phyloP scores from a whole-genome alignment of 2,329 filamentous ascomycete species.

The Aspergillus pseudotamarii region DNA sequence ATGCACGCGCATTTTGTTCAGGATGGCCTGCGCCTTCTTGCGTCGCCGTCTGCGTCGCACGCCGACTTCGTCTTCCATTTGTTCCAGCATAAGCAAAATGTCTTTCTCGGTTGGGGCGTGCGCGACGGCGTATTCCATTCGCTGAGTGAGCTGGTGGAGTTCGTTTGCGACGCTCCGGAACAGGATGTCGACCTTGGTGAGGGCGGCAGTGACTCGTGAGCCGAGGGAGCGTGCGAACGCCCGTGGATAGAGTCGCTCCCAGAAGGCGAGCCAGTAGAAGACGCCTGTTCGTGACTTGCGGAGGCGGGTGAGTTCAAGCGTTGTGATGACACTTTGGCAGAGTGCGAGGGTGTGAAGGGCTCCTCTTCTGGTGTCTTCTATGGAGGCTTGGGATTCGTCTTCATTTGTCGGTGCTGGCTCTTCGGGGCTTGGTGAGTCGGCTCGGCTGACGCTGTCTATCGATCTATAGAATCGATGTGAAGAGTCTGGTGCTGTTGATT shows the following conservation, averaged over 20 bases:
- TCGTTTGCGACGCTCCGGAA: constrained; percentile 30
- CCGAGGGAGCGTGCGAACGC: constrained; percentile 20
- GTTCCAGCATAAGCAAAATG: constrained; percentile 25
- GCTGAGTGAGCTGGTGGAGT: constrained; percentile 27
- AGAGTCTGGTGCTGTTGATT: constrained; percentile 1
- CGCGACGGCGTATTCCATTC: constrained; percentile 21
- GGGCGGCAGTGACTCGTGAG: constrained; percentile 17
- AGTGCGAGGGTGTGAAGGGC: constrained; percentile 28
- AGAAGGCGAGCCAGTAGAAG: constrained; percentile 32
- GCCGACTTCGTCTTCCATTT: constrained; percentile 30
- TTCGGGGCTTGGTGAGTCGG: neutral
- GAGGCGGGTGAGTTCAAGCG: constrained; percentile 34
- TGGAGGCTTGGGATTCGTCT: constrained; percentile 1
- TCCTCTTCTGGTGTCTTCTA: constrained; percentile 24
- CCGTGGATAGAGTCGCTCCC: constrained; percentile 30
- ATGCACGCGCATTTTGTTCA: constrained; percentile 26
- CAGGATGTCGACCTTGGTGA: constrained; percentile 26
- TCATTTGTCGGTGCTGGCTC: neutral
- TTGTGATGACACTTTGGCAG: constrained; percentile 31
- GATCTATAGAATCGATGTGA: constrained; percentile 21
- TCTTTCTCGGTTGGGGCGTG: constrained; percentile 24
- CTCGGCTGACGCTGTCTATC: constrained; percentile 5
- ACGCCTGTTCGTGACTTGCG: constrained; percentile 33
- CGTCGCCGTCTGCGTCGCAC: constrained; percentile 25
- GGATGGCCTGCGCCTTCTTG: constrained; percentile 23